Evolutionary conservation across 2,329 filamentous ascomycete genomes (phyloP).

Genomic region (Chrysoporthe austroafricana): DNA sequence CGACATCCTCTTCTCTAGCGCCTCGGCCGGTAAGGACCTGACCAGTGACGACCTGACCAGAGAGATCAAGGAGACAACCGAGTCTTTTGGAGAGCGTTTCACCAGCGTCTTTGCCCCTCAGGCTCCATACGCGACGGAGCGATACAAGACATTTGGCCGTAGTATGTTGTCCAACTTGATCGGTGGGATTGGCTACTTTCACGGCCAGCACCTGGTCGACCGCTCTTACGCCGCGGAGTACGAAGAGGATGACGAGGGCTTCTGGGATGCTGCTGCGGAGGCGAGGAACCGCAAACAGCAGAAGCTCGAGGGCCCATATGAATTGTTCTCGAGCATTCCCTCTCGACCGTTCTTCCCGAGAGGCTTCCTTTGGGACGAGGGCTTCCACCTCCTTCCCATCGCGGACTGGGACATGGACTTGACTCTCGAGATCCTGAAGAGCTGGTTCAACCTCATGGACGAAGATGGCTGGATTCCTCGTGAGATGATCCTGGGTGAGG

Average conservation of each 20-base stretch:
- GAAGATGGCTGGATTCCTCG: conserved; percentile 97
- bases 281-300: conserved; percentile 72
- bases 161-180: conserved; percentile 93
- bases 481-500: conserved; percentile 89
- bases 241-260: conserved; percentile 91
- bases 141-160: conserved; percentile 80
- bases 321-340: conserved; percentile 89
- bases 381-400: conserved; percentile 90
- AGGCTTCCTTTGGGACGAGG: conserved; percentile 97
- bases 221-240: conserved; percentile 91
- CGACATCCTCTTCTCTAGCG: conserved; percentile 87
- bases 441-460: conserved; percentile 96
- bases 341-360: conserved; percentile 95
- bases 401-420: conserved; percentile 94
- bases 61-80: conserved; percentile 68
- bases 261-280: conserved; percentile 89
- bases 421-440: conserved; percentile 83
- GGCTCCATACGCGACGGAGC: conserved; percentile 72
- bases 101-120: conserved; percentile 71
- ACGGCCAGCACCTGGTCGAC: conserved; percentile 86
- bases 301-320: conserved; percentile 77
- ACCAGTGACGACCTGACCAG: conserved; percentile 68
- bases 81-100: conserved; percentile 77
- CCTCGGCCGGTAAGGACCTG: conserved; percentile 61
- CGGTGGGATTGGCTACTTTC: conserved; percentile 94